phyloP scores from a whole-genome alignment of 169 alveolate species.

The Ichthyophthirius multifiliis region DNA sequence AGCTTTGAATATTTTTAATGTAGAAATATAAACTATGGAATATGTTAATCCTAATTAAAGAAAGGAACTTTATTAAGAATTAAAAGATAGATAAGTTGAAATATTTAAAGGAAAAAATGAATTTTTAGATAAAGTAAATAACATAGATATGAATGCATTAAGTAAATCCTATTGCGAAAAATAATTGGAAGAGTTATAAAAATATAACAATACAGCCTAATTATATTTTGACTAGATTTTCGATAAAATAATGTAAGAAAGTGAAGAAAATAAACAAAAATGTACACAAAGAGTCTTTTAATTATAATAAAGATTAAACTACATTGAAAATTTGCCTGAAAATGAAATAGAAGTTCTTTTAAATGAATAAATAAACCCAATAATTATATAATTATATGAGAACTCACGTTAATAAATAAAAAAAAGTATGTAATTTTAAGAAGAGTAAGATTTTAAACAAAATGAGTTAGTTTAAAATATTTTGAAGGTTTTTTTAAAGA shows the following conservation, averaged over 20 bases:
- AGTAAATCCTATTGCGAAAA: slow-evolving; percentile 39
- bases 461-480: slow-evolving; percentile 44
- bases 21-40: slow-evolving; percentile 43
- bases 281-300: slow-evolving; percentile 21
- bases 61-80: slow-evolving; percentile 12
- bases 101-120: slow-evolving; percentile 35
- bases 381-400: slow-evolving; percentile 33
- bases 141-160: slow-evolving; percentile 6
- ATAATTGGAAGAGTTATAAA: slow-evolving; percentile 40
- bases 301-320: slow-evolving; percentile 21
- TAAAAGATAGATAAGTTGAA: slow-evolving; percentile 19
- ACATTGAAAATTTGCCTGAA: slow-evolving; percentile 46
- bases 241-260: slow-evolving; percentile 20
- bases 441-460: slow-evolving; percentile 52
- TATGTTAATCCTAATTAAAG: slow-evolving; percentile 68
- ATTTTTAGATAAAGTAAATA: slow-evolving; percentile 10
- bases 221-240: slow-evolving; percentile 41
- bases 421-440: slow-evolving; percentile 48
- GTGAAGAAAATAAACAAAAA: slow-evolving; percentile 32
- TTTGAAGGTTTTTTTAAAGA: slow-evolving; percentile 39
- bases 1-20: slow-evolving; percentile 49
- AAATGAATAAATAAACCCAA: slow-evolving; percentile 34
- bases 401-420: slow-evolving; percentile 37
- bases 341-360: slow-evolving; percentile 48
- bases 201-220: slow-evolving; percentile 50